Base-by-base conservation (phyloP, 169 alveolate species). In the Cyclospora cayetanensis region DNA sequence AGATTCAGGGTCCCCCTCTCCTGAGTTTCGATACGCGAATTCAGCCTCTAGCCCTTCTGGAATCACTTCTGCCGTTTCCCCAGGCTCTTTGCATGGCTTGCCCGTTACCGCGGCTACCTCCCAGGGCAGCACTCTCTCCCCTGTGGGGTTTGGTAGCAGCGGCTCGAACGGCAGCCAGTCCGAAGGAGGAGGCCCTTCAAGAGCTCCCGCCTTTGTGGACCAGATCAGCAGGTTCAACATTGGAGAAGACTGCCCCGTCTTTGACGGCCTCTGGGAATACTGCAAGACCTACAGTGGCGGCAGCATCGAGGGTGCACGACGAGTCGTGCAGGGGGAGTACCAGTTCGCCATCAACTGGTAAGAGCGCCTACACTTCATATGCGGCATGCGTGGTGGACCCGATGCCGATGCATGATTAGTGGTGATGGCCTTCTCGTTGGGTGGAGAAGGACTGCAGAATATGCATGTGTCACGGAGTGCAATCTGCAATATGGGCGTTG, bases 171-270 rank as follows among this genome's bases (percentile, higher is more conserved):
- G 66, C 60, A 20, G 77, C 27, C 85, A 46, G 11, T 11, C 46
- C 18, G 31, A 37, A 46, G 88, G 84, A 18, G 3, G 74, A 2
- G 84, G 63, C 34, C 34, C 80, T 50, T 35, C 84, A 39, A 4
- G 70, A 20, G 60, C 84, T 52, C 37, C 82, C 35, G n/a, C 84
- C 25, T 43, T 42, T 25, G 55, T 41, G 1, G 91, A 85, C 18
- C 91, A 65, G 39, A 27, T 65, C 15, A 50, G 52, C 50, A 29
- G 80, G n/a, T 65, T 37, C 76, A 91, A 91, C 53, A 53, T 91
- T n/a, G 91, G 91, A 22, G 97, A 98, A 4, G 99, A 98, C 91
- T 98, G 99, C 90, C 99, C 99, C 0, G 99, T 97, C 18, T 98
- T 98, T 82, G 99, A 98, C 80, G 99, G 99, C 12, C 95, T 98